Evolutionary conservation across 1,139 yeast genomes (phyloP), one percentile per base, ranked within the genome.

Genomic region (Suhomyces bribrorum): DNA sequence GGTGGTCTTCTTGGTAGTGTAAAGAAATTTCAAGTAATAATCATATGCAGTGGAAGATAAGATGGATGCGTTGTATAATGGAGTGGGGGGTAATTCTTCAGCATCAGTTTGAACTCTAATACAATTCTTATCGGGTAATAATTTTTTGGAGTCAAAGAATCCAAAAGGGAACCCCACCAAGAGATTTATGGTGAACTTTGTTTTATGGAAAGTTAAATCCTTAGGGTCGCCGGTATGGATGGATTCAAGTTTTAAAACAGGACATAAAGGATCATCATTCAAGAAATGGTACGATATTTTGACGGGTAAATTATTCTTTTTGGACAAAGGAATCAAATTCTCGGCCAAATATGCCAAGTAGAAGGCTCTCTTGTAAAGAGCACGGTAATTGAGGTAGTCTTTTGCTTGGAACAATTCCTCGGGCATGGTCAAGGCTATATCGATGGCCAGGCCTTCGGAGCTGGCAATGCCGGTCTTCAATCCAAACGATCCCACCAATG

Each of bases 401-500:
- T 94, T 92, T 36, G 84, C 82, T 55, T 84, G 92, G 56, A 92
- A 83, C 35, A 86, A 57, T 18, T 66, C 65, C 36, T 68, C 62
- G 3, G 97, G 96, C 94, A 92, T 90, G 7, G 87, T 81, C 40
- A 90, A 70, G 26, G 86, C 73, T 35, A 92, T 74, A 57, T 92
- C 98, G 13, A 90, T 77, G 3, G 86, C 69, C 57, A 79, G 70
- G 1, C 85, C 84, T 24, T 62, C 57, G 31, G 75, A 71, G 20
- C 83, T 82, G 38, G 76, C 75, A 24, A 86, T 83, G 2, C 86
- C 88, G 0, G 96, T 82, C 53, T 87, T 87, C 49, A 90, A 70
- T 1, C 96, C 94, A 64, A 87, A 92, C 7, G 96, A 83, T 1
- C 98, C 97, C 7, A 87, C 83, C 33, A 92, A 74, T 14, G 90